Conservation (phyloP, 2,329 filamentous ascomycete species). For the Septoria linicola region DNA sequence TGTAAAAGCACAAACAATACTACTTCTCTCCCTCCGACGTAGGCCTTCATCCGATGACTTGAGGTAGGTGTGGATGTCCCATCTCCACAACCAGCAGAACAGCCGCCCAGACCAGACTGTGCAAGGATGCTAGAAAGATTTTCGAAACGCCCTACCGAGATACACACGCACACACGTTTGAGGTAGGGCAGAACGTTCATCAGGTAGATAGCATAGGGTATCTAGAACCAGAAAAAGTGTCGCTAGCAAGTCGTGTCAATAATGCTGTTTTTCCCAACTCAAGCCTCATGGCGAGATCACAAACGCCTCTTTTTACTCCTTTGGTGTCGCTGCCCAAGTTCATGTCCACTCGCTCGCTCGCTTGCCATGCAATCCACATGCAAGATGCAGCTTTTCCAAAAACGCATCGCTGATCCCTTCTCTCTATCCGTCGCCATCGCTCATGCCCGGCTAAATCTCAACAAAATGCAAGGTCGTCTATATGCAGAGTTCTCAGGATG, state of each 20-base stretch:
- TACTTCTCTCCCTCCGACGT: too few species aligned
- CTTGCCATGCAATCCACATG: constrained; percentile 12
- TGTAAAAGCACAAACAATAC: too few species aligned
- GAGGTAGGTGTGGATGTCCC: too few species aligned
- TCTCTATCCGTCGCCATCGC: constrained; percentile 2
- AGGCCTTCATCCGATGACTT: too few species aligned
- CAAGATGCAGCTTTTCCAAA: constrained; percentile 13
- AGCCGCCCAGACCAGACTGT: neutral
- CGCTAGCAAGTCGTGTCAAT: constrained; percentile 8
- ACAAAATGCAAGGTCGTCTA: constrained; percentile 12
- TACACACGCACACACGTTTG: neutral
- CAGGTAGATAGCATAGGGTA: constrained; percentile 10
- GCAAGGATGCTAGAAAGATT: constrained; percentile 1
- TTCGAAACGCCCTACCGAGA: neutral
- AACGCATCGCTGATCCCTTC: neutral
- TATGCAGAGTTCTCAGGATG: constrained; percentile 17
- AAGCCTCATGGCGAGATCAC: constrained; percentile 2
- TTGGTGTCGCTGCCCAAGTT: constrained; percentile 2
- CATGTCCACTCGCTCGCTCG: constrained; percentile 2
- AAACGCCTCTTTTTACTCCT: constrained; percentile 8
- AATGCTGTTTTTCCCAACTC: neutral
- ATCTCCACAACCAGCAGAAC: too few species aligned
- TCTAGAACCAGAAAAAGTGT: constrained; percentile 15
- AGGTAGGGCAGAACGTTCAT: constrained; percentile 9
- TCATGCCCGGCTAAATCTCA: constrained; percentile 17